Conservation (phyloP, 164 flowering plant species). For the Vitis rupestris region DNA sequence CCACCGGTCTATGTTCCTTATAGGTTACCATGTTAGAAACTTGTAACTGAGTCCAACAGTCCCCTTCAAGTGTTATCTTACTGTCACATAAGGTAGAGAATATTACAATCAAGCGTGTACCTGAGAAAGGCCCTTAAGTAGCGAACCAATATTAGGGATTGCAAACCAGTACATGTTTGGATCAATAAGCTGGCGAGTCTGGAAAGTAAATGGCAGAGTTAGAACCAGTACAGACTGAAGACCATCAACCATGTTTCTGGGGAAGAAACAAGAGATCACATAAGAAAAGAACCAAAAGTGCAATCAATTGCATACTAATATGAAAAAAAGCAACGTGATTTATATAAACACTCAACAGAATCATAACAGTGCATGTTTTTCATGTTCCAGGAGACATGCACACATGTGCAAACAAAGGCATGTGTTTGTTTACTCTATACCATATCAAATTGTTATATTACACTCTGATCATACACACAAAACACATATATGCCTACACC, state of each 20-base stretch:
- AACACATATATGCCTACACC: too few relatives aligned
- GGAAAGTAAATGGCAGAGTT: constrained; percentile 20
- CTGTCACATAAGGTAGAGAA: not conserved
- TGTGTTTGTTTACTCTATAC: too few relatives aligned
- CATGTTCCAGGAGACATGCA: too few relatives aligned
- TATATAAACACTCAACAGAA: too few relatives aligned
- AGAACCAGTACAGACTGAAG: constrained; percentile 3
- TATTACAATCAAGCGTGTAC: constrained; percentile 29
- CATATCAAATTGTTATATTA: too few relatives aligned
- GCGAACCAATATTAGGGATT: constrained; percentile 82
- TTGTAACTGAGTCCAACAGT: not conserved
- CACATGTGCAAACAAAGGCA: too few relatives aligned
- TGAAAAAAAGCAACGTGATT: not conserved
- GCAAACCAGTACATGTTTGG: constrained; percentile 90
- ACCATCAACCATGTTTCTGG: not conserved
- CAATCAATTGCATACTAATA: not conserved
- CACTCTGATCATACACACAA: too few relatives aligned
- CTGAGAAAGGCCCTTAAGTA: constrained; percentile 90
- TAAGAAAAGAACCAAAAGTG: too few relatives aligned
- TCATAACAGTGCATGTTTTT: too few relatives aligned
- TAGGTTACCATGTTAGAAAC: not conserved
- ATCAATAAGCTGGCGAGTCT: constrained; percentile 93
- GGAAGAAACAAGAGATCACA: too few relatives aligned
- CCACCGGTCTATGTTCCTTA: not conserved
- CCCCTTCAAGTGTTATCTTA: not conserved